Conservation (phyloP, 768 basidiomycete genomes). For the Rhodosporidiobolus sp. region DNA sequence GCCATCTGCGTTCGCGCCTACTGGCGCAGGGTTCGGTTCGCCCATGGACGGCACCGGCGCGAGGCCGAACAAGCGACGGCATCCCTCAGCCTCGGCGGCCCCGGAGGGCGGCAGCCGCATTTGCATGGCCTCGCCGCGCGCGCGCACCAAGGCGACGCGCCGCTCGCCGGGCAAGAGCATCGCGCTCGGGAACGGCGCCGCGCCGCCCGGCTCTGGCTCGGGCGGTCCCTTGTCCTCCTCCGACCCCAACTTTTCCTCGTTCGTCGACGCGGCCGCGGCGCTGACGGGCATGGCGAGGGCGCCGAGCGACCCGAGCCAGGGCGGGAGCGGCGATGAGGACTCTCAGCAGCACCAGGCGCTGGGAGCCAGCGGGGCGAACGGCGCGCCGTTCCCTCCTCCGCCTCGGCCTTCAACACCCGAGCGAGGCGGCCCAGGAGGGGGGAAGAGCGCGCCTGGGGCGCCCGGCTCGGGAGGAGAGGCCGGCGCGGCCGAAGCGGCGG, state of each 20-base stretch:
- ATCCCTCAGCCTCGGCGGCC: background rate
- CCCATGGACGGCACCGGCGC: background rate
- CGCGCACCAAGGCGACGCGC: too few species aligned
- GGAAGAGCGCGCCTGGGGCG: background rate
- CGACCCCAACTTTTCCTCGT: constrained; percentile 32
- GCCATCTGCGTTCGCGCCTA: background rate
- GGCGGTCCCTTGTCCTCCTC: constrained; percentile 8
- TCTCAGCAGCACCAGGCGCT: background rate
- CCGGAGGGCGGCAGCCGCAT: background rate
- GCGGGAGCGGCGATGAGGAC: constrained; percentile 25
- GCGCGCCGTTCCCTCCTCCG: too few species aligned
- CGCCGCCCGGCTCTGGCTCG: too few species aligned
- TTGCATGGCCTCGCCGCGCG: background rate
- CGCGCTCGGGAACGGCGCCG: background rate
- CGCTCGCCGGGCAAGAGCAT: background rate
- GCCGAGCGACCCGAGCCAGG: constrained; percentile 18
- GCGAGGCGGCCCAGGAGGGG: background rate
- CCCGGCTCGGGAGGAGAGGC: background rate
- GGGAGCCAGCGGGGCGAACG: background rate
- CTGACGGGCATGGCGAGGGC: constrained; percentile 30
- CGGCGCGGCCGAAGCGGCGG: constrained; percentile 41
- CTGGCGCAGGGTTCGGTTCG: background rate
- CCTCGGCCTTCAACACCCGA: constrained; percentile 27
- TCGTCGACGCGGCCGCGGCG: constrained; percentile 38
- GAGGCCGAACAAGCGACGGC: constrained; percentile 7